A percentile compares a stretch with the other conserved stretches of the same genome.
phyloP scores from a whole-genome alignment of 2,329 filamentous ascomycete species.

The Sclerotinia spermophila region DNA sequence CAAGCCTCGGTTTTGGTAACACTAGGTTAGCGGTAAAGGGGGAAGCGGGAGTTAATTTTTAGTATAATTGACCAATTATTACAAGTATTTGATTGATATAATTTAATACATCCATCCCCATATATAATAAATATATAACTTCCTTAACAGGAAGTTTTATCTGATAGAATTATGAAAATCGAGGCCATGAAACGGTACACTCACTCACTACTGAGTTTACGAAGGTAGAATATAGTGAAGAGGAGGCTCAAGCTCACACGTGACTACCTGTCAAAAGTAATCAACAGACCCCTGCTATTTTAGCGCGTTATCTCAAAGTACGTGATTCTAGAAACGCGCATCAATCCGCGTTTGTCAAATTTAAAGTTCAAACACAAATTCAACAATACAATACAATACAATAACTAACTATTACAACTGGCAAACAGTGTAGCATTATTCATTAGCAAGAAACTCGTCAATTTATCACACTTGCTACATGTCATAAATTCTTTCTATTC shows the following conservation, averaged over 20 bases:
- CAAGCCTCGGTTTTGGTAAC: conserved; percentile 8
- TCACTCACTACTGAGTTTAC: neutral
- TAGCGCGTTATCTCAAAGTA: conserved; percentile 9
- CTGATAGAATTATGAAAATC: neutral
- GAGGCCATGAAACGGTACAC: neutral
- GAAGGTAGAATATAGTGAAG: neutral
- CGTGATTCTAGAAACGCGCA: conserved; percentile 4
- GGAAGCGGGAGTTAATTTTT: neutral
- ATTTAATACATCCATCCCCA: neutral
- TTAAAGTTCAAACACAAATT: neutral
- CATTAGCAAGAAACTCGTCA: neutral
- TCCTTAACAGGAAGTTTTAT: neutral
- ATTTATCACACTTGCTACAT: neutral
- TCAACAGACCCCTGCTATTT: neutral
- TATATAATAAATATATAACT: neutral
- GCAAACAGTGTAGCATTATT: neutral
- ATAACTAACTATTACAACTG: neutral
- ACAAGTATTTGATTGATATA: neutral
- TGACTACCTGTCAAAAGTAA: conserved; percentile 9
- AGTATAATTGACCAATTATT: neutral
- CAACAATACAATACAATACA: neutral
- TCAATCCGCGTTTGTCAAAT: neutral
- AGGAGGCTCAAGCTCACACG: neutral
- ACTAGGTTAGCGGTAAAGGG: conserved; percentile 2
- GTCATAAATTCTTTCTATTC: neutral